These are phyloP conservation scores for Aureoboletus auriporus DNA, from an alignment of 768 basidiomycete species.

Conservation along the genomic window DNA sequence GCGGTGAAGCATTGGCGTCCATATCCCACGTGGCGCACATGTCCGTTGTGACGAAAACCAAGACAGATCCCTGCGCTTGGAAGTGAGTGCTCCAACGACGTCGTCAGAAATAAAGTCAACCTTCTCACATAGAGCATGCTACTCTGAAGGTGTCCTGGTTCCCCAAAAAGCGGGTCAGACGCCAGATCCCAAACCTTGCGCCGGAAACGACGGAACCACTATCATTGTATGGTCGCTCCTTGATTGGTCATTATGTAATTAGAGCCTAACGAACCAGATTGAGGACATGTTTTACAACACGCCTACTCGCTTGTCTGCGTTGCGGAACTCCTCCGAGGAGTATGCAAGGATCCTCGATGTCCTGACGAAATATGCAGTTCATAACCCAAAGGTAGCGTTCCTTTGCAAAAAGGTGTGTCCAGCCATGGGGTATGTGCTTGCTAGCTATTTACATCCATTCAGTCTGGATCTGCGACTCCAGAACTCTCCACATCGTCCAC, in stretches of 20 bases:
- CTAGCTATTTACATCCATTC: slow-evolving; percentile 3
- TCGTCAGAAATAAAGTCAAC: slow-evolving; percentile 1
- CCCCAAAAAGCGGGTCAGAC: slow-evolving; percentile 67
- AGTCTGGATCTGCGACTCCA: slow-evolving; percentile 72
- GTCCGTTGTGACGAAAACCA: slow-evolving; percentile 88
- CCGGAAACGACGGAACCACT: slow-evolving; percentile 92
- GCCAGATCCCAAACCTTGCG: slow-evolving; percentile 81
- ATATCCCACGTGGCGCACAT: slow-evolving; percentile 93
- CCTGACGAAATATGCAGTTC: slow-evolving; percentile 88
- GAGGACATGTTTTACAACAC: slow-evolving; percentile 96
- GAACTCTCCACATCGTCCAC: slow-evolving; percentile 78
- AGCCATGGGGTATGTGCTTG: neutral
- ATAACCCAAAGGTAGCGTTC: slow-evolving; percentile 87
- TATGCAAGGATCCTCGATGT: slow-evolving; percentile 90
- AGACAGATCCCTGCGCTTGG: slow-evolving; percentile 80
- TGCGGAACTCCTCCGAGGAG: slow-evolving; percentile 85
- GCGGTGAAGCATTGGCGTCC: slow-evolving; percentile 94
- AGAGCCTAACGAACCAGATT: slow-evolving; percentile 50
- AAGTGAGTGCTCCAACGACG: slow-evolving; percentile 56
- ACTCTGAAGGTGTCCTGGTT: slow-evolving; percentile 71
- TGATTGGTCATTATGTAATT: neutral
- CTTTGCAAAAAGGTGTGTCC: slow-evolving; percentile 80
- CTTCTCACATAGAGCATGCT: slow-evolving; percentile 58
- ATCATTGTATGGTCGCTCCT: slow-evolving; percentile 56
- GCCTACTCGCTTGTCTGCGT: slow-evolving; percentile 79